These are phyloP conservation scores for Tylopilus balloui DNA, from an alignment of 768 basidiomycete species.

Conservation along the genomic window DNA sequence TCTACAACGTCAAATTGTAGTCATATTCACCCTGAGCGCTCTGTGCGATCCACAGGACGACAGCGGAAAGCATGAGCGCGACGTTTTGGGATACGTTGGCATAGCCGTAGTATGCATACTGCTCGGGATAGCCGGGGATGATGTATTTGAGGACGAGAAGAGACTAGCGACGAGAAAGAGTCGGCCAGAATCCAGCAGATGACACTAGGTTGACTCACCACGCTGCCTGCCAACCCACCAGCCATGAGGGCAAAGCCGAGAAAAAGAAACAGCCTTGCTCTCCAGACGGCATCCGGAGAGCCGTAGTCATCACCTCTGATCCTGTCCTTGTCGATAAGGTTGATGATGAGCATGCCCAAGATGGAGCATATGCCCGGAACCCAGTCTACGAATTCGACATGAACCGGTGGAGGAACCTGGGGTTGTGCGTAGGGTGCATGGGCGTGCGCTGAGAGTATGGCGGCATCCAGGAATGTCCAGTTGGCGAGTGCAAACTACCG, in stretches of 20 bases:
- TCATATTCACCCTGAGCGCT: slow-evolving; percentile 85
- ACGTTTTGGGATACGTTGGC: slow-evolving; percentile 95
- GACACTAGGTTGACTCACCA: slow-evolving; percentile 52
- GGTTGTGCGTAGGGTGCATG: slow-evolving; percentile 69
- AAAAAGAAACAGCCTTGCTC: slow-evolving; percentile 86
- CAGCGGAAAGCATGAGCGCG: slow-evolving; percentile 75
- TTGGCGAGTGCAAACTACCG: slow-evolving; percentile 86
- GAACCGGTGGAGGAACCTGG: slow-evolving; percentile 64
- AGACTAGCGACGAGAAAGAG: slow-evolving; percentile 46
- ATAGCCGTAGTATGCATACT: slow-evolving; percentile 87
- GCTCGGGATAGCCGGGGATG: slow-evolving; percentile 63
- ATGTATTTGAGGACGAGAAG: slow-evolving; percentile 89
- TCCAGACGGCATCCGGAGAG: slow-evolving; percentile 83
- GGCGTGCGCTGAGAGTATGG: slow-evolving; percentile 84
- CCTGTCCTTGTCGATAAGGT: slow-evolving; percentile 91
- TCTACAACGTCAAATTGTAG: slow-evolving; percentile 75
- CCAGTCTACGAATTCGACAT: slow-evolving; percentile 95
- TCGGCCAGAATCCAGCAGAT: background rate
- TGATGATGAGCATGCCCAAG: slow-evolving; percentile 88
- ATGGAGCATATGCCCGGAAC: slow-evolving; percentile 92
- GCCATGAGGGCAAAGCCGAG: slow-evolving; percentile 97
- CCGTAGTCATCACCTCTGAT: slow-evolving; percentile 79
- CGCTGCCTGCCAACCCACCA: slow-evolving; percentile 93
- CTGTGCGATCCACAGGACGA: slow-evolving; percentile 92
- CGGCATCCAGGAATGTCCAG: slow-evolving; percentile 94